Evolutionary conservation across 2,329 filamentous ascomycete species (phyloP).

Genomic region (Trichoderma polysporum): DNA sequence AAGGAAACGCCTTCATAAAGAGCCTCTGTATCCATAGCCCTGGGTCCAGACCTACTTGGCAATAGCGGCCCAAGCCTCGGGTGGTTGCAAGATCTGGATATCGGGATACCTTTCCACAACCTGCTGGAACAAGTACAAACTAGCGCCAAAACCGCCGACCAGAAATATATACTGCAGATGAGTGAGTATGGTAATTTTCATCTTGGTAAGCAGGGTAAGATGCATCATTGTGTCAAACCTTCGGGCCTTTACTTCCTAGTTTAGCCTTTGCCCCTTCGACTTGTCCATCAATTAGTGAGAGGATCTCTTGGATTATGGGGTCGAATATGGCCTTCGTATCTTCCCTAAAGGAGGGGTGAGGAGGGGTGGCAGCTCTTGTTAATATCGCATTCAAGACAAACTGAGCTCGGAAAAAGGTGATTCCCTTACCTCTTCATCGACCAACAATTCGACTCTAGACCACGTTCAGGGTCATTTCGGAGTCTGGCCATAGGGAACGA

Average conservation of each 20-base stretch:
- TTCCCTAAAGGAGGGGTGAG: background rate
- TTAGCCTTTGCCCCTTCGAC: background rate
- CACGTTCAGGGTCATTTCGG: background rate
- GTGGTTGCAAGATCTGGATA: background rate
- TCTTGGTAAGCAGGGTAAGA: too few relatives aligned
- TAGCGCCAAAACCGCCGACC: background rate
- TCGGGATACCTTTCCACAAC: background rate
- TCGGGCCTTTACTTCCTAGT: background rate
- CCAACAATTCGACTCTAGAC: background rate
- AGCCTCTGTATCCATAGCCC: too few relatives aligned
- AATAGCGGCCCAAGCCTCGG: background rate
- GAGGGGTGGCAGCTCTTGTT: too few relatives aligned
- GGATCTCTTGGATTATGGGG: background rate
- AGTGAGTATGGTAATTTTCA: too few relatives aligned
- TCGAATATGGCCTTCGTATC: background rate
- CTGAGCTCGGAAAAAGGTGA: background rate
- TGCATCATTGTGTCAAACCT: background rate
- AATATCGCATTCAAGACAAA: too few relatives aligned
- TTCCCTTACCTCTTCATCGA: background rate
- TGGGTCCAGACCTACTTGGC: background rate
- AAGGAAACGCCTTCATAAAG: too few relatives aligned
- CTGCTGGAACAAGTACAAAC: background rate
- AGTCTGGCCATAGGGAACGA: background rate
- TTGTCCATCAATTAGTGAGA: background rate
- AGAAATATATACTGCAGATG: background rate